Base-by-base conservation (phyloP, 2,329 filamentous ascomycete species). In the Fusarium equiseti region DNA sequence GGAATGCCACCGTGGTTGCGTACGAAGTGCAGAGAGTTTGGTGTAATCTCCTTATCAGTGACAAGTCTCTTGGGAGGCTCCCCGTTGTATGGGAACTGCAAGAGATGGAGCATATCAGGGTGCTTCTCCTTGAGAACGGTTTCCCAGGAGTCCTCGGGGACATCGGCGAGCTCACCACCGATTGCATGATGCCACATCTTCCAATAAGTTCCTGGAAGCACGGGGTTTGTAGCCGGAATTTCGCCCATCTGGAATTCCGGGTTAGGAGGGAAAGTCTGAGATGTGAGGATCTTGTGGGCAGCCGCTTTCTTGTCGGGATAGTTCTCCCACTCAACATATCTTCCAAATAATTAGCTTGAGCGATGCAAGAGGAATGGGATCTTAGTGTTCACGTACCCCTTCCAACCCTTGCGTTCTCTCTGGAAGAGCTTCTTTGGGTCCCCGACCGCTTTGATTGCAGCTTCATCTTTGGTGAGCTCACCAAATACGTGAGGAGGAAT, bases 1-100 rank as follows among this genome's bases (percentile, higher is more conserved):
- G 91, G 91, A 20, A 93, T 88, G 0, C 91, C 90, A 12, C 91
- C 90, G 66, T 93, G 91, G 63, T 93, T 93, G 10, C 91, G 84
- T 1, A 93, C 88, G 69, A 92, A 93, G 70, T 90, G 87, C 0
- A 78, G 72, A 1, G 71, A 50, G 65, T 92, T 93, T 0, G 84
- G 81, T 0, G 91, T 93, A 42, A 92, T 84, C 0, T 86, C 83
- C 18, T 83, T 83, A 1, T 85, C 84, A 1, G 78, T 79, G 6
- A 89, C 84, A 0, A 91, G 81, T 3, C 86, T 83, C 67, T 90
- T 86, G 0, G 88, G 88, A 0, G 88, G 85, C 66, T 91, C 89
- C 1, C 88, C 88, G 42, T 90, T 90, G 76, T 90, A 90, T 0
- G 89, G 89, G 63, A 90, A 90, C 58, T 90, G 85, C 0, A 90